These are phyloP conservation scores for Myxozyma mucilagina DNA, from an alignment of 805 yeast genomes.

Conservation along the genomic window DNA sequence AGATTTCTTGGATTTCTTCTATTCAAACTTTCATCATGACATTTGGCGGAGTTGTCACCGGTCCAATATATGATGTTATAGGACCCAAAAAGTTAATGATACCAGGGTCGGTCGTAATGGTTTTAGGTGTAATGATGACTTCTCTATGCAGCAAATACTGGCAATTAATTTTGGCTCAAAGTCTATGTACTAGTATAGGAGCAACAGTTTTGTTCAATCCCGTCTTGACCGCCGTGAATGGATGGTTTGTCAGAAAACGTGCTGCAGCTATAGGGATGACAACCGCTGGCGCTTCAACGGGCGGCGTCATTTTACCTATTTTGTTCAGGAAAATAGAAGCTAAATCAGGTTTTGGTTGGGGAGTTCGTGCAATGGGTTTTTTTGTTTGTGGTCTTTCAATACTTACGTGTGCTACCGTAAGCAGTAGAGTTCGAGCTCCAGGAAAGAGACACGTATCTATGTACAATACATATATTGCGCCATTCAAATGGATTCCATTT, in stretches of 20 bases:
- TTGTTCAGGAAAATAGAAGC: constrained; percentile 46
- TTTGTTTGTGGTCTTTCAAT: constrained; percentile 40
- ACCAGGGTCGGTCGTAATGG: constrained; percentile 33
- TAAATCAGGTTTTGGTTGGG: constrained; percentile 55
- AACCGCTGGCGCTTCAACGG: constrained; percentile 53
- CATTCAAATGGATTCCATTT: constrained; percentile 36
- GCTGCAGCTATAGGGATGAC: constrained; percentile 51
- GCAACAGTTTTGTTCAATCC: constrained; percentile 47
- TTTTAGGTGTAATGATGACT: constrained; percentile 39
- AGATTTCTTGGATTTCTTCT: constrained; percentile 40
- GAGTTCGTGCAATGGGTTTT: constrained; percentile 52
- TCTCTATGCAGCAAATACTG: constrained; percentile 45
- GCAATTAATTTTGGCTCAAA: constrained; percentile 56
- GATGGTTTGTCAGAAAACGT: constrained; percentile 48
- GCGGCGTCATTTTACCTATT: constrained; percentile 52
- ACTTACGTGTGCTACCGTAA: constrained; percentile 33
- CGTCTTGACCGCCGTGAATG: constrained; percentile 47
- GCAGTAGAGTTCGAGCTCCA: constrained; percentile 33
- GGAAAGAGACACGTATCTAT: constrained; percentile 7
- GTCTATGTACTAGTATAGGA: constrained; percentile 51
- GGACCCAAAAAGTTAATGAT: constrained; percentile 33
- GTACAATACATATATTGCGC: constrained; percentile 18
- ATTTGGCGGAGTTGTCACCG: constrained; percentile 35
- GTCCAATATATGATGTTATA: constrained; percentile 37
- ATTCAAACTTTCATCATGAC: constrained; percentile 36